Evolutionary conservation across 176 grass and related monocot species (phyloP), one percentile per base, ranked within the genome.

Genomic region (Oryza meridionalis): DNA sequence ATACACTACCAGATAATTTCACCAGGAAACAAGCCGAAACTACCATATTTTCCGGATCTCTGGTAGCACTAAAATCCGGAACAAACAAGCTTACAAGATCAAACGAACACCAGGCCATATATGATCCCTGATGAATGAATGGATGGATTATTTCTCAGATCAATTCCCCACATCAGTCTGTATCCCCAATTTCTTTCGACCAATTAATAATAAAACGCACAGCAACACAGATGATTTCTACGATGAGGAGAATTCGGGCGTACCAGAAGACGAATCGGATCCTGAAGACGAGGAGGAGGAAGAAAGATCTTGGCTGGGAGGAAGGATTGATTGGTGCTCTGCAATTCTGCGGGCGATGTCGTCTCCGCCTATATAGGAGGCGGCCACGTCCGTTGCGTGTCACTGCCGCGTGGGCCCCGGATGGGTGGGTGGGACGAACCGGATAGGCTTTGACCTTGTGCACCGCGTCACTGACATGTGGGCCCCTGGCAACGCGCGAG

Each of bases 371-470:
- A 77, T 53, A 53, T 33, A 40, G 12, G 70, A 16, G n/a, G 3
- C 33, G 33, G 33, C 33, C 33, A 35, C 5, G 72, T 6, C 6
- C 15, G 14, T 27, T 4, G 4, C 42, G 53, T 9, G 7, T 24
- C 73, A 50, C 32, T 66, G 26, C 19, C 11, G 3, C 19, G 27
- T 35, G 29, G 27, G 27, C 5, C 33, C 53, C 58, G 6, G 4
- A 2, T 1, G 6, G 35, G 32, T 10, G 29, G 63, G 31, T 70
- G 78, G 78, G 51, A 19, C 17, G 51, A 19, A 55, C 4, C 16
- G 55, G 81, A 76, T 76, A 76, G 59, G 71, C 6, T 75, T 25
- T 38, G 61, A 75, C 70, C n/a, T 19, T 9, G 3, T 4, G 10
- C 0, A 6, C 38, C 22, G 3, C 24, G 70, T 33, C 59, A 9